These are phyloP conservation scores for Fusarium sp. DNA, from an alignment of 2,329 filamentous ascomycete species.

Conservation along the genomic window DNA sequence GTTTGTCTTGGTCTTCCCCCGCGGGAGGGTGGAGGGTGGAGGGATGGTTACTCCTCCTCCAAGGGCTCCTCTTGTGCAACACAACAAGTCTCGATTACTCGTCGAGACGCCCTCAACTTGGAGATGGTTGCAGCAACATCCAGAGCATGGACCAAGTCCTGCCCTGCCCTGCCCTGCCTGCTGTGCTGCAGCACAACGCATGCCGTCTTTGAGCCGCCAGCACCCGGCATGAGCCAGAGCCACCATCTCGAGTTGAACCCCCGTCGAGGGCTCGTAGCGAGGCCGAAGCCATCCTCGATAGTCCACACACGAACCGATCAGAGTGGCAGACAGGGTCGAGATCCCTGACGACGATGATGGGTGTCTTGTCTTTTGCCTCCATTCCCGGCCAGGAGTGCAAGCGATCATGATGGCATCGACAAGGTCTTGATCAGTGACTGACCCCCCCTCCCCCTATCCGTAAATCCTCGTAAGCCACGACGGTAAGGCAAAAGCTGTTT, in stretches of 20 bases:
- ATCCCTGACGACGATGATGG: conserved; percentile 19
- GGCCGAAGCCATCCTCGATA: conserved; percentile 33
- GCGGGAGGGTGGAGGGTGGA: conserved; percentile 3
- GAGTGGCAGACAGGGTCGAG: conserved; percentile 13
- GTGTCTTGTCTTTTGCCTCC: conserved; percentile 7
- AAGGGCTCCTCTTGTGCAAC: conserved; percentile 27
- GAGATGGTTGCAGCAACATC: conserved; percentile 7
- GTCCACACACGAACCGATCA: conserved; percentile 18
- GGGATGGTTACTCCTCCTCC: conserved; percentile 4
- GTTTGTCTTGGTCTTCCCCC: conserved; percentile 16
- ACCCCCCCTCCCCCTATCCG: not conserved
- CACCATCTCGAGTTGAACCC: conserved; percentile 14
- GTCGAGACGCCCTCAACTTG: conserved; percentile 8
- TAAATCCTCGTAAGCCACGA: conserved; percentile 18
- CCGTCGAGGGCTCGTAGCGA: conserved; percentile 21
- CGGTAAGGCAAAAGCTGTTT: conserved; percentile 15
- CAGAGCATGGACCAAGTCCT: conserved; percentile 3
- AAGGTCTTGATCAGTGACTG: conserved; percentile 19
- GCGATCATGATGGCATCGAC: conserved; percentile 11
- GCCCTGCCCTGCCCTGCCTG: not conserved
- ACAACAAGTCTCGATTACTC: conserved; percentile 25
- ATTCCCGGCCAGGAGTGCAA: conserved; percentile 30
- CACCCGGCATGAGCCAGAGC: conserved; percentile 34
- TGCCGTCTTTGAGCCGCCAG: conserved; percentile 27
- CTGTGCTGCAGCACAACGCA: not conserved